Evolutionary conservation across 2,329 filamentous ascomycete species (phyloP), one percentile per base, ranked within the genome.

Genomic region (Zymoseptoria brevis): DNA sequence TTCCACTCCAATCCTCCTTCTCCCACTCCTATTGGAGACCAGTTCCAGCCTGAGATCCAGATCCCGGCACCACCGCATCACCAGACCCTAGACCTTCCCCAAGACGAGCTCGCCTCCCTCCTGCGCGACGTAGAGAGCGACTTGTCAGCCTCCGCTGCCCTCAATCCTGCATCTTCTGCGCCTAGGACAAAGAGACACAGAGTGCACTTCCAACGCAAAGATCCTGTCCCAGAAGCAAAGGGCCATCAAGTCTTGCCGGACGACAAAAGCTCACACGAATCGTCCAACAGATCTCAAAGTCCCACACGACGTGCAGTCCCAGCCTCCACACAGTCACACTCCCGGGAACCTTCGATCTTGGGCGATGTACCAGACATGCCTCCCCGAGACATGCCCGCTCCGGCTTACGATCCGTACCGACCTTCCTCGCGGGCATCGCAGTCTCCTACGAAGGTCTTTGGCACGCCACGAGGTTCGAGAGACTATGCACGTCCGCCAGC

Each of bases 401-500:
- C 85, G 3, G 81, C 84, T 41, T 87, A 89, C 64, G 79, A 82
- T 1, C 81, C 84, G 4, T 90, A 88, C 67, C 70, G 75, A 57
- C 72, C 77, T 11, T 67, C 72, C 13, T 85, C 85, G 5, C 83
- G 71, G 57, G 56, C 83, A 0, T 80, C 81, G 0, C 77, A 83
- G 58, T 79, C 83, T 1, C 82, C 83, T 11, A 79, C 60, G 8
- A 64, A 62, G 24, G 52, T 58, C 19, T 66, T 61, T 22, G 57
- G 57, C 26, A 62, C 64, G 19, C 62, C 80, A 24, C 74, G 76
- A 64, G 76, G 71, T 21, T 79, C 79, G 2, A 76, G 77, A 30
- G 89, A 92, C 61, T 90, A 88, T 74, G 74, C 81, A 26, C 82
- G 89, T 55, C 88, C 89, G 8, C 87, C 90, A 2, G 83, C 89